Evolutionary conservation across 768 basidiomycete species (phyloP).

Genomic region (Termitomyces sp.): DNA sequence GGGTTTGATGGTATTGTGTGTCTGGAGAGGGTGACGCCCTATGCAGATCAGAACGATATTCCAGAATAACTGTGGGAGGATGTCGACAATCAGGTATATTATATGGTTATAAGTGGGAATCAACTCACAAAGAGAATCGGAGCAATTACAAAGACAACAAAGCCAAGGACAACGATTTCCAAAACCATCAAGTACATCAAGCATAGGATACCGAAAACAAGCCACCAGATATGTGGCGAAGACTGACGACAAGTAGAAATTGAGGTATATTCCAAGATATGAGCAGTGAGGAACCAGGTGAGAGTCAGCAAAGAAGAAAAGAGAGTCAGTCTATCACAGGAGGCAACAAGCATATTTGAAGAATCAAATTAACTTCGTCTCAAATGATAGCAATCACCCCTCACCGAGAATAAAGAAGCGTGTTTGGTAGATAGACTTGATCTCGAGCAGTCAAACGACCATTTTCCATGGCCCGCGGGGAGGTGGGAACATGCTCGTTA

Average conservation of each 20-base stretch:
- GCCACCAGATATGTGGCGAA: slow-evolving; percentile 85
- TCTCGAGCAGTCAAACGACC: neutral
- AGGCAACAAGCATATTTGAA: neutral
- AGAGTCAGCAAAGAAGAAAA: slow-evolving; percentile 69
- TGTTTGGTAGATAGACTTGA: slow-evolving; percentile 13
- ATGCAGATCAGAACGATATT: slow-evolving; percentile 77
- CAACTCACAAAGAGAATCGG: slow-evolving; percentile 73
- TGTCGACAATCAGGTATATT: neutral
- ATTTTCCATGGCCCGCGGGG: slow-evolving; percentile 3
- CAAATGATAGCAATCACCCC: slow-evolving; percentile 20
- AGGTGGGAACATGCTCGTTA: neutral
- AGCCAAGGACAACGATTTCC: slow-evolving; percentile 68
- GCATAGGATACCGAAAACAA: slow-evolving; percentile 75
- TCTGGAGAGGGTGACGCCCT: slow-evolving; percentile 77
- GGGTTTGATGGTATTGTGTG: slow-evolving; percentile 68
- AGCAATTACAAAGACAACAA: slow-evolving; percentile 75
- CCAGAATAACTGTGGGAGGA: slow-evolving; percentile 55
- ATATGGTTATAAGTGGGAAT: neutral
- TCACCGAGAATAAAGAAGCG: slow-evolving; percentile 37
- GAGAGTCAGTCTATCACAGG: slow-evolving; percentile 52
- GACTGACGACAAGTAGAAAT: slow-evolving; percentile 67
- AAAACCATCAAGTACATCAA: slow-evolving; percentile 72
- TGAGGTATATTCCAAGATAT: slow-evolving; percentile 77
- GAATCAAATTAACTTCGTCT: slow-evolving; percentile 5
- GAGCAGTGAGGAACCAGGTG: slow-evolving; percentile 80